A percentile compares a stretch with the other conserved stretches of the same genome.
These are phyloP conservation scores for Sarcodon sp. DNA, from an alignment of 768 basidiomycete genomes.

Conservation along the genomic window DNA sequence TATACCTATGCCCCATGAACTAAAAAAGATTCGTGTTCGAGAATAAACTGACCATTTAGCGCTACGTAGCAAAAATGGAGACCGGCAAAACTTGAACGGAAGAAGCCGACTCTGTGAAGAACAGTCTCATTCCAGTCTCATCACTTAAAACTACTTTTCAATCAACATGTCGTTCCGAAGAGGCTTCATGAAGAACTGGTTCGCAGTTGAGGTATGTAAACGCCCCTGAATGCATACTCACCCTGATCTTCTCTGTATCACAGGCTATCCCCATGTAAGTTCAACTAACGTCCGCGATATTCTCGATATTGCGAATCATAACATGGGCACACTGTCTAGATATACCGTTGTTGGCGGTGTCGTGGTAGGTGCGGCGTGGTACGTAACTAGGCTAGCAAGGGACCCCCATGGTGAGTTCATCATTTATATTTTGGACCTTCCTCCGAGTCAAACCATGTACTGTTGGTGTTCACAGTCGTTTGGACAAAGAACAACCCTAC, in stretches of 20 bases:
- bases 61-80: too few species aligned
- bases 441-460: conserved; percentile 2
- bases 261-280: conserved; percentile 40
- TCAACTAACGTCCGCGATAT: neutral
- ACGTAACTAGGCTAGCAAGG: conserved; percentile 28
- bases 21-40: too few species aligned
- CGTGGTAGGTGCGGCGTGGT: conserved; percentile 28
- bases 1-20: too few species aligned
- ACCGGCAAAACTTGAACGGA: too few species aligned
- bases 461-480: conserved; percentile 24
- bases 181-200: conserved; percentile 52
- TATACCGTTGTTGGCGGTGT: conserved; percentile 36
- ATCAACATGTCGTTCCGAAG: conserved; percentile 5
- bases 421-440: neutral
- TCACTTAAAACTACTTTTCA: too few species aligned
- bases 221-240: neutral
- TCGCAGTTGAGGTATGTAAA: conserved; percentile 51
- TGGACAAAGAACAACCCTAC: conserved; percentile 68
- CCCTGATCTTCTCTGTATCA: neutral
- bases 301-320: neutral
- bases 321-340: neutral
- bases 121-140: too few species aligned
- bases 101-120: too few species aligned
- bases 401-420: conserved; percentile 24
- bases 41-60: too few species aligned